Percentiles rank a stretch among this genome's conserved stretches.
These are phyloP conservation scores for Somion occarium DNA, from an alignment of 1,284 basidiomycete species.

Conservation along the genomic window DNA sequence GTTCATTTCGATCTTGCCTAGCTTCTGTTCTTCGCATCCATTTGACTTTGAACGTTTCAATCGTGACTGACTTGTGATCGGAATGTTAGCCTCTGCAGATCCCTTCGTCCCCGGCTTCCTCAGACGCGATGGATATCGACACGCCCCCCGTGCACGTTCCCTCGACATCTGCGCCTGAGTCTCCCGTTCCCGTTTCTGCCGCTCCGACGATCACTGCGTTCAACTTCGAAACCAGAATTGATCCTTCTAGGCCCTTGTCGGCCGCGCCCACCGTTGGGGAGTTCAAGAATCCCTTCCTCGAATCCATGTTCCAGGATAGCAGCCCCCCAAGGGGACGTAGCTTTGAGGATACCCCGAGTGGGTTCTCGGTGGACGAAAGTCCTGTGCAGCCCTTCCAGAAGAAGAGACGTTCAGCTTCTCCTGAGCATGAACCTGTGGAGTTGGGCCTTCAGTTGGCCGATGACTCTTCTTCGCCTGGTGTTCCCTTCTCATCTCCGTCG, in stretches of 20 bases:
- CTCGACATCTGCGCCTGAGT: constrained; percentile 21
- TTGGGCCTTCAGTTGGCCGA: constrained; percentile 6
- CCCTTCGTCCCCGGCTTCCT: constrained; percentile 20
- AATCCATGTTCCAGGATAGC: constrained; percentile 46
- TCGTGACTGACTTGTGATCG: constrained; percentile 14
- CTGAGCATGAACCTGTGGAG: constrained; percentile 20
- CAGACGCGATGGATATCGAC: constrained; percentile 76
- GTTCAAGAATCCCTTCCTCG: constrained; percentile 61
- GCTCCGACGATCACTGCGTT: constrained; percentile 26
- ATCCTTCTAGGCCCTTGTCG: constrained; percentile 37
- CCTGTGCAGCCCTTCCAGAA: constrained; percentile 43
- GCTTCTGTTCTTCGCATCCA: constrained; percentile 5
- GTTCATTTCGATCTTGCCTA: constrained; percentile 10
- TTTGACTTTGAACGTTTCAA: background rate
- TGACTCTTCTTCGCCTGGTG: constrained; percentile 51
- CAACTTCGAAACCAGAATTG: constrained; percentile 20
- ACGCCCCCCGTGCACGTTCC: constrained; percentile 31
- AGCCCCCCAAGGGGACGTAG: constrained; percentile 33
- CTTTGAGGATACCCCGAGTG: constrained; percentile 13
- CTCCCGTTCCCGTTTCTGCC: constrained; percentile 21
- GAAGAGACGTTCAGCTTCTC: constrained; percentile 69
- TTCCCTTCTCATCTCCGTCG: constrained; percentile 61
- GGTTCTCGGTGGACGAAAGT: constrained; percentile 33
- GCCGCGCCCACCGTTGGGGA: constrained; percentile 46
- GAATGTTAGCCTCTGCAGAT: constrained; percentile 19